A percentile compares a stretch with the other conserved stretches of the same genome.
phyloP scores from a whole-genome alignment of 164 flowering plant species.

The Aristolochia contorta region DNA sequence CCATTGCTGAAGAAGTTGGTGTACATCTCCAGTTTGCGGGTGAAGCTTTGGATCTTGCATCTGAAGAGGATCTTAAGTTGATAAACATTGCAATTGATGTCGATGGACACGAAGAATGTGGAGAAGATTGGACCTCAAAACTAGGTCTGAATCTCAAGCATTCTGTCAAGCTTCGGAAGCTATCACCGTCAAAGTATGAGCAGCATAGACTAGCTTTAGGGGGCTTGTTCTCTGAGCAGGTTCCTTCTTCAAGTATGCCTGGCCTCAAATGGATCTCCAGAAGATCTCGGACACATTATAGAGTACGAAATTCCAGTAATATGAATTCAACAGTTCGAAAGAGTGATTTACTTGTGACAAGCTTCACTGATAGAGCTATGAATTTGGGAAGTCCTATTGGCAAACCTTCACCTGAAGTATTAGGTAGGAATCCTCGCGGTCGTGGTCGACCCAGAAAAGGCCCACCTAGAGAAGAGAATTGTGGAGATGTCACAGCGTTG shows the following conservation, averaged over 20 bases:
- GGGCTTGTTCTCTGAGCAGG: conserved; percentile 36
- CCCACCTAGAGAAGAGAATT: background rate
- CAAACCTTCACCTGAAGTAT: conserved; percentile 12
- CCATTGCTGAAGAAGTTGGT: conserved; percentile 62
- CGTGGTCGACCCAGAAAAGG: conserved; percentile 8
- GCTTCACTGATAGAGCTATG: conserved; percentile 18
- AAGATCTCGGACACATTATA: conserved; percentile 56
- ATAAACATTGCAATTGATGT: conserved; percentile 70
- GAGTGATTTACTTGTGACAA: conserved; percentile 12
- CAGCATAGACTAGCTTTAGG: conserved; percentile 44
- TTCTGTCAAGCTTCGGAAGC: conserved; percentile 50
- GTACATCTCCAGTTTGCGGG: conserved; percentile 36
- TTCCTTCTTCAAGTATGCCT: conserved; percentile 19
- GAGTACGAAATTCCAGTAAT: conserved; percentile 12
- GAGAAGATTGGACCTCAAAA: conserved; percentile 82
- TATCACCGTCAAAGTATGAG: conserved; percentile 38
- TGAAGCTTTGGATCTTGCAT: conserved; percentile 46
- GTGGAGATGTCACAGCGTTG: background rate
- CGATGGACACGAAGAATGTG: conserved; percentile 37
- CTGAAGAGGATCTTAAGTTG: conserved; percentile 59
- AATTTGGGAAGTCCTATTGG: conserved; percentile 12
- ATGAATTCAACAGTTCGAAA: conserved; percentile 25
- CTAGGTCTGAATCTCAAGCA: conserved; percentile 60
- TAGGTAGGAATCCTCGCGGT: conserved; percentile 6
- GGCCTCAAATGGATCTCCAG: conserved; percentile 50